These are phyloP conservation scores for Zygosaccharomyces pseudobailii DNA, from an alignment of 1,139 yeast genomes.

Conservation along the genomic window DNA sequence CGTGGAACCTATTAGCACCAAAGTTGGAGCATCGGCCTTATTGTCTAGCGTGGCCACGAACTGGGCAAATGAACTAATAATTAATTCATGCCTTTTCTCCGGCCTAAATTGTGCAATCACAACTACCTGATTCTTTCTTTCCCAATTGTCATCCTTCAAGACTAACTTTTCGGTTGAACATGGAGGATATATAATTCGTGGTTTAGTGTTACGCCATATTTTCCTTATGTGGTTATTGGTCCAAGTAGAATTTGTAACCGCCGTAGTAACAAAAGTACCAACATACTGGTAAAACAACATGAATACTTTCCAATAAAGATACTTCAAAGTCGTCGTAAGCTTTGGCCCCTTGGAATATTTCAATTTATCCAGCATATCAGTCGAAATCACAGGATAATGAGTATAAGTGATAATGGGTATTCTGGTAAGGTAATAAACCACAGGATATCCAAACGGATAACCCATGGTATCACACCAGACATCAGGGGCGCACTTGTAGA, in stretches of 20 bases:
- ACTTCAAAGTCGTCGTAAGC: constrained; percentile 41
- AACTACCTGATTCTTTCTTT: constrained; percentile 54
- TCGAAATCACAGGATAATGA: constrained; percentile 88
- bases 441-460: constrained; percentile 76
- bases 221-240: constrained; percentile 65
- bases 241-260: constrained; percentile 88
- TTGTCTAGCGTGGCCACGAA: constrained; percentile 34
- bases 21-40: constrained; percentile 40
- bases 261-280: constrained; percentile 63
- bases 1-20: constrained; percentile 81
- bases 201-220: constrained; percentile 48
- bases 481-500: constrained; percentile 70
- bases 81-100: constrained; percentile 81
- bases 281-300: constrained; percentile 58
- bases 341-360: constrained; percentile 33
- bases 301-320: constrained; percentile 64
- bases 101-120: constrained; percentile 93
- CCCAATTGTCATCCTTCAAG: constrained; percentile 19
- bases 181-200: constrained; percentile 71
- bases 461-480: constrained; percentile 96
- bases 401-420: constrained; percentile 83
- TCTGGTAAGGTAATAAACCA: constrained; percentile 49
- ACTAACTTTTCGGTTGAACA: constrained; percentile 62
- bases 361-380: constrained; percentile 72
- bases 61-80: constrained; percentile 57